phyloP scores from a whole-genome alignment of 495 filamentous ascomycete species.

The Neurospora sp. region DNA sequence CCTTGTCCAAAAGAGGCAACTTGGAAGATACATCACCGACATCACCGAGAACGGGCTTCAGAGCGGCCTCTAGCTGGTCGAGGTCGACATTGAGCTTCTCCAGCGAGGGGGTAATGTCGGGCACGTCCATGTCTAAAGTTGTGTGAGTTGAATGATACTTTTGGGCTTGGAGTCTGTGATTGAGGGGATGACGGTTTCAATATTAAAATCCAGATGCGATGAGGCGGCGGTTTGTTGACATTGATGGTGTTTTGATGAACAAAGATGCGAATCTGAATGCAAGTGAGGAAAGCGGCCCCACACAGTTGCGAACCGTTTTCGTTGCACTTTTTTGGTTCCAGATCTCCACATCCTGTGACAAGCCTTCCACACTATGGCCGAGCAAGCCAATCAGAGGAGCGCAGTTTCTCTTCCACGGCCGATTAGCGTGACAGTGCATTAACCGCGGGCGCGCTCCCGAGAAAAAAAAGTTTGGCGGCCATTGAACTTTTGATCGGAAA shows the following conservation, averaged over 20 bases:
- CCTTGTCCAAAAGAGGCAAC: conserved; percentile 84
- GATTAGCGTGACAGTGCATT: not conserved
- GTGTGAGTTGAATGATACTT: not conserved
- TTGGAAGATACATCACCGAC: conserved; percentile 61
- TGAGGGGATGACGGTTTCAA: not conserved
- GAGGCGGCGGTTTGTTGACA: not conserved
- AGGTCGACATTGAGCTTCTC: conserved; percentile 65
- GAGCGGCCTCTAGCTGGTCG: conserved; percentile 62
- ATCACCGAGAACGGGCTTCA: conserved; percentile 54
- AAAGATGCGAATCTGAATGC: not conserved
- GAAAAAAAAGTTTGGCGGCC: not conserved
- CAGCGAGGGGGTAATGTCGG: conserved; percentile 42
- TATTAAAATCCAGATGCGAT: not conserved
- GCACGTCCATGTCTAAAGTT: conserved; percentile 27
- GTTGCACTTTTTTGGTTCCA: not conserved
- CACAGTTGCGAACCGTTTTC: not conserved
- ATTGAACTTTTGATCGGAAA: not conserved
- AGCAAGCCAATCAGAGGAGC: not conserved
- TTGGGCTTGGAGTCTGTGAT: not conserved
- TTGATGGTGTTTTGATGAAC: not conserved
- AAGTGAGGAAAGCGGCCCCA: not conserved
- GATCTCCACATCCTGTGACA: not conserved
- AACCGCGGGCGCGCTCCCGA: not conserved
- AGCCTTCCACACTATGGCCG: not conserved
- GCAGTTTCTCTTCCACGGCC: not conserved